Conservation (phyloP, 1,284 basidiomycete genomes). For the Pterula multifida region DNA sequence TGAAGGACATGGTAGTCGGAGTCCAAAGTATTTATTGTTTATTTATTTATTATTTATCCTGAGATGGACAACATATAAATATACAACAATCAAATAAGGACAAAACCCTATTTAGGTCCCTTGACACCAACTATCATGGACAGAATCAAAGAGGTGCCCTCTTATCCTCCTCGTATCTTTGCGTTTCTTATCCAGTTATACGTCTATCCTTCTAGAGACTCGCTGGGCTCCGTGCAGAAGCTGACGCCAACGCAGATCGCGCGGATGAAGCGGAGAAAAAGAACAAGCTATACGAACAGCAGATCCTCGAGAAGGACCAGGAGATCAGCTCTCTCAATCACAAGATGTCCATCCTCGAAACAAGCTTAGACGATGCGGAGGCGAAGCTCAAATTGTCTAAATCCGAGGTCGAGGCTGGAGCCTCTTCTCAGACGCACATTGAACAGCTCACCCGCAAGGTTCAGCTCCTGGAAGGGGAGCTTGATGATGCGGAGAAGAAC, state of each 20-base stretch:
- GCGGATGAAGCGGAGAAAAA: slow-evolving; percentile 81
- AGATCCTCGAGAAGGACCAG: slow-evolving; percentile 78
- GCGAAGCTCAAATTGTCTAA: slow-evolving; percentile 65
- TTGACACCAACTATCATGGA: slow-evolving; percentile 33
- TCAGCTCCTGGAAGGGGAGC: slow-evolving; percentile 87
- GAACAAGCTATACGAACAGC: slow-evolving; percentile 77
- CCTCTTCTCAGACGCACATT: slow-evolving; percentile 61
- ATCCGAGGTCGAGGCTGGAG: slow-evolving; percentile 57
- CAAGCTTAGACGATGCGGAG: slow-evolving; percentile 72
- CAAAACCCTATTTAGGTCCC: neutral
- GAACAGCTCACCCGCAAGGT: slow-evolving; percentile 82
- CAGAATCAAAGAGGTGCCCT: slow-evolving; percentile 58
- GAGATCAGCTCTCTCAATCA: slow-evolving; percentile 78
- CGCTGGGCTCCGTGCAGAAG: slow-evolving; percentile 69
- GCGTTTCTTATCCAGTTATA: slow-evolving; percentile 6
- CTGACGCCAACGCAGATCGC: slow-evolving; percentile 68
- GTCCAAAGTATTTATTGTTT: neutral
- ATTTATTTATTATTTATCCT: neutral
- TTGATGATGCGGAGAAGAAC: slow-evolving; percentile 94
- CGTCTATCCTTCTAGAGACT: slow-evolving; percentile 64
- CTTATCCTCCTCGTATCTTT: slow-evolving; percentile 2
- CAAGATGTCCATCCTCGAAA: slow-evolving; percentile 62
- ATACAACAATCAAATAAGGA: neutral
- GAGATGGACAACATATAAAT: neutral
- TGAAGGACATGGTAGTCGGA: neutral